Evolutionary conservation across 164 flowering plant species (phyloP).

Genomic region (Cinnamomum chago): DNA sequence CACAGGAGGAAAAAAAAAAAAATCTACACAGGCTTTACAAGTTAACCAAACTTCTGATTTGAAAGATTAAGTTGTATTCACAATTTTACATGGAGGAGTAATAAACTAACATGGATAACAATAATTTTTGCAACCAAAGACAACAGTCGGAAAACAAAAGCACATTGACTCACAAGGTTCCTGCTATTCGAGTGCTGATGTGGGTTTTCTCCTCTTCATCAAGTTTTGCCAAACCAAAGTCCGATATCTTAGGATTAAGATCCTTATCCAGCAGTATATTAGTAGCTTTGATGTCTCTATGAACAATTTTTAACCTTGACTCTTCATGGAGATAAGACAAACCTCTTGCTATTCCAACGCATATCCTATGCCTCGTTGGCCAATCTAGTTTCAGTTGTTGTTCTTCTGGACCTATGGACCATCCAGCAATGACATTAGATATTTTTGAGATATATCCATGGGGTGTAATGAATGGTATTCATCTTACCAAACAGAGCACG

Average conservation of each 20-base stretch:
- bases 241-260: slow-evolving; percentile 44
- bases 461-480: not conserved
- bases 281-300: slow-evolving; percentile 42
- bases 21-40: not conserved
- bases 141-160: not conserved
- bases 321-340: slow-evolving; percentile 52
- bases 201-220: slow-evolving; percentile 4
- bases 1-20: too few relatives aligned
- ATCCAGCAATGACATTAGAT: too few relatives aligned
- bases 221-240: slow-evolving; percentile 44
- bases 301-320: slow-evolving; percentile 43
- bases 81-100: too few relatives aligned
- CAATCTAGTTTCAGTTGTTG: slow-evolving; percentile 28
- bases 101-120: too few relatives aligned
- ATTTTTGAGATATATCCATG: not conserved
- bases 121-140: not conserved
- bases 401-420: not conserved
- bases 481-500: slow-evolving; percentile 47
- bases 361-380: slow-evolving; percentile 34
- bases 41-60: too few relatives aligned
- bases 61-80: too few relatives aligned
- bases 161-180: not conserved
- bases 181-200: slow-evolving; percentile 1
- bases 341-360: slow-evolving; percentile 51
- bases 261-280: slow-evolving; percentile 39